Conservation (phyloP, 225 moss, liverwort and hornwort species). For the Sphagnum tenellum region DNA sequence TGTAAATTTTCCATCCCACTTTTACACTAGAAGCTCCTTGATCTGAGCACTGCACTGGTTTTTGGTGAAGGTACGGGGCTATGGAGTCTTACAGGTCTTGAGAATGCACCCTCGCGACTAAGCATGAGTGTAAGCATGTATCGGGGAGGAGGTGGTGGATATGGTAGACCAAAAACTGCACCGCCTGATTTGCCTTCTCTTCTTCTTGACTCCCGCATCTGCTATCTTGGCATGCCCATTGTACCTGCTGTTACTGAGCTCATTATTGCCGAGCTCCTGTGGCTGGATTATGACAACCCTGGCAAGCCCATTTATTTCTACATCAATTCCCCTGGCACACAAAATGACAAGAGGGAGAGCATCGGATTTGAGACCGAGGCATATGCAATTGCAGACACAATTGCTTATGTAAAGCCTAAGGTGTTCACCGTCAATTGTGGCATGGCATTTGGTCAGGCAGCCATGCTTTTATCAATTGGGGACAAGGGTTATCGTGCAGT, state of each 20-base stretch:
- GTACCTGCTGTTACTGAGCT: conserved; percentile 97
- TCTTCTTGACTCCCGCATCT: conserved; percentile 87
- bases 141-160: conserved; percentile 79
- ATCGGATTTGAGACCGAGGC: conserved; percentile 99
- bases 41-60: too few relatives aligned
- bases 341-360: conserved; percentile 98
- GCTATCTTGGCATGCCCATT: conserved; percentile 97
- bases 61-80: conserved; percentile 52
- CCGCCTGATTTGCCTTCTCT: conserved; percentile 99
- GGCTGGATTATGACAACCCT: conserved; percentile 96
- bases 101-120: conserved; percentile 73
- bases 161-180: conserved; percentile 88
- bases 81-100: conserved; percentile 72
- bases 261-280: conserved; percentile 87
- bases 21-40: too few relatives aligned
- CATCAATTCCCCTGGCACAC: conserved; percentile 96
- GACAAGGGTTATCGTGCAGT: conserved; percentile 90
- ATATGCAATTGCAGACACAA: conserved; percentile 94
- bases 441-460: conserved; percentile 94
- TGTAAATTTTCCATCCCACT: too few relatives aligned
- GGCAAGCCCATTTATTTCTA: conserved; percentile 94
- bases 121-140: conserved; percentile 99
- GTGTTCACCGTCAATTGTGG: conserved; percentile 98
- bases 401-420: conserved; percentile 83
- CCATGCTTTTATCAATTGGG: conserved; percentile 90